phyloP scores from a whole-genome alignment of 192 early-diverging fungal genomes.

The Obelidium mucronatum region DNA sequence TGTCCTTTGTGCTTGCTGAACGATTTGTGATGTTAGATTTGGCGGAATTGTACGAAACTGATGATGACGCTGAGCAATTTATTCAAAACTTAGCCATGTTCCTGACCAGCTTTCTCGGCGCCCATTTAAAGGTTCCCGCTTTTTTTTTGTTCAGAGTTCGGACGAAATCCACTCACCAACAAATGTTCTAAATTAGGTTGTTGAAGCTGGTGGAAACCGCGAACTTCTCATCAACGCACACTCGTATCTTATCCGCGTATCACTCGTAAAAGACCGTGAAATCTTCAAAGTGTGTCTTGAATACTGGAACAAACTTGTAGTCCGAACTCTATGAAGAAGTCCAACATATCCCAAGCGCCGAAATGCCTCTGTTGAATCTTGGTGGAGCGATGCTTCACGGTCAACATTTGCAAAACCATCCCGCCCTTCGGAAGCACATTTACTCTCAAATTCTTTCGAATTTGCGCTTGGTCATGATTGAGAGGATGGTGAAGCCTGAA shows the following conservation, averaged over 20 bases:
- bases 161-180: not conserved
- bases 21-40: slow-evolving; percentile 77
- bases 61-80: slow-evolving; percentile 93
- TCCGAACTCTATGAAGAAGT: slow-evolving; percentile 91
- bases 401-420: slow-evolving; percentile 39
- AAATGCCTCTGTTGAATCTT: slow-evolving; percentile 70
- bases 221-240: slow-evolving; percentile 75
- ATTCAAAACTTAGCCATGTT: slow-evolving; percentile 96
- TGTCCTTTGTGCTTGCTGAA: not conserved
- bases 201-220: slow-evolving; percentile 46
- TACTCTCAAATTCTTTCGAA: slow-evolving; percentile 86
- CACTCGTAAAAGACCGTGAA: slow-evolving; percentile 93
- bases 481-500: slow-evolving; percentile 98
- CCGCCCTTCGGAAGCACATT: slow-evolving; percentile 72
- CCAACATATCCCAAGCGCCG: slow-evolving; percentile 59
- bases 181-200: slow-evolving; percentile 14
- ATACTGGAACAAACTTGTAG: slow-evolving; percentile 95
- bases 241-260: slow-evolving; percentile 88
- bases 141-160: not conserved
- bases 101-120: slow-evolving; percentile 83
- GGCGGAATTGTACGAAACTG: slow-evolving; percentile 80
- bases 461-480: slow-evolving; percentile 96
- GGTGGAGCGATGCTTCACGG: slow-evolving; percentile 37
- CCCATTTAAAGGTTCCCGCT: slow-evolving; percentile 77
- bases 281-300: slow-evolving; percentile 98